Conservation (phyloP, 2,329 filamentous ascomycete species). For the Fusarium humuli region DNA sequence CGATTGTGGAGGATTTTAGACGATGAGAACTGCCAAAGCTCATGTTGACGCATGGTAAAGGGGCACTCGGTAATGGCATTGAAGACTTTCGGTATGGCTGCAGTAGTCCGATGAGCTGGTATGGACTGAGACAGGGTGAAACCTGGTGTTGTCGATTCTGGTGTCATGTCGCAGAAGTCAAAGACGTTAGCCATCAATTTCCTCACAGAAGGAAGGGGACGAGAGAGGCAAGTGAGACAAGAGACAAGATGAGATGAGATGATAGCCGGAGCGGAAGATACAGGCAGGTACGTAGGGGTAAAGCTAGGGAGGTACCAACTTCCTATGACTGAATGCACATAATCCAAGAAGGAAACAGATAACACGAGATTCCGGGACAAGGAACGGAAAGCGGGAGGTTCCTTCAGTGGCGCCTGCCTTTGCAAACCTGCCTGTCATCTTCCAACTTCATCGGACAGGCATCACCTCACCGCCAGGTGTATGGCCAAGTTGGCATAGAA, state of each 20-base stretch:
- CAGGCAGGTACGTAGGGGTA: neutral
- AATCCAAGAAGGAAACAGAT: neutral
- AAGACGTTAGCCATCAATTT: neutral
- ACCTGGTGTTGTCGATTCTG: neutral
- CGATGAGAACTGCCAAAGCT: neutral
- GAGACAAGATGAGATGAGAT: constrained; percentile 6
- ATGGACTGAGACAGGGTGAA: neutral
- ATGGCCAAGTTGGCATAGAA: neutral
- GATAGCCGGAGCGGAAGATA: neutral
- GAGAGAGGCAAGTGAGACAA: constrained; percentile 7
- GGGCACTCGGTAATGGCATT: neutral
- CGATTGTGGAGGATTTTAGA: neutral
- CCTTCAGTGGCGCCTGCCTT: neutral
- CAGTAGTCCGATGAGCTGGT: constrained; percentile 15
- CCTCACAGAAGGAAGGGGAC: neutral
- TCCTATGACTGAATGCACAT: neutral
- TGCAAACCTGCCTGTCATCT: neutral
- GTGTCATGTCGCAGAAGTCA: neutral
- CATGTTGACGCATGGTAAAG: constrained; percentile 3
- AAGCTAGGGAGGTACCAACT: neutral
- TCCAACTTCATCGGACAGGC: neutral
- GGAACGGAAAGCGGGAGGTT: neutral
- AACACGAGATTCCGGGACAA: neutral
- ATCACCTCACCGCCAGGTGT: constrained; percentile 13
- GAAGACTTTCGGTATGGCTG: neutral